A percentile compares a stretch with the other conserved stretches of the same genome.
Evolutionary conservation across 352 stramenopile species (phyloP).

Genomic region (Phytophthora ramorum): DNA sequence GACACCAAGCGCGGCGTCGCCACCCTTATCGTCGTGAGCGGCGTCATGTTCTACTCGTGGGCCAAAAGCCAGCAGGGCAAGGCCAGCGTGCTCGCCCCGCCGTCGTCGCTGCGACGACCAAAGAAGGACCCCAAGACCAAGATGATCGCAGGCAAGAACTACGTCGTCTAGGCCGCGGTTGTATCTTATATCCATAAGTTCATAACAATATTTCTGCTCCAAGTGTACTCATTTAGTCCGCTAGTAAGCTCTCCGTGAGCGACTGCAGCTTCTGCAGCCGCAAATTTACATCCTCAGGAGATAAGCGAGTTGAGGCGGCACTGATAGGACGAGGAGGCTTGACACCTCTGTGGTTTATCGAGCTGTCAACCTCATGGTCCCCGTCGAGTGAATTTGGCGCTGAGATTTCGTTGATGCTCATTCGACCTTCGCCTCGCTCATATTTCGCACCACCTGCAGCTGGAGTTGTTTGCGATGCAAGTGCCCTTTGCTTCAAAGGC

Average conservation of each 20-base stretch:
- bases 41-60: slow-evolving; percentile 90
- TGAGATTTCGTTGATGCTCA: slow-evolving; percentile 45
- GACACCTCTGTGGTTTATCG: not conserved
- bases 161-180: slow-evolving; percentile 54
- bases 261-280: slow-evolving; percentile 62
- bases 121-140: slow-evolving; percentile 39
- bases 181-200: slow-evolving; percentile 34
- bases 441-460: not conserved
- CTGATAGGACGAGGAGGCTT: slow-evolving; percentile 17
- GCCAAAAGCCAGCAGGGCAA: slow-evolving; percentile 72
- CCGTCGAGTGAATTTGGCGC: slow-evolving; percentile 14
- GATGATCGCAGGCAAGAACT: slow-evolving; percentile 74
- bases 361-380: slow-evolving; percentile 4
- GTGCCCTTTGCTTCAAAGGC: slow-evolving; percentile 8
- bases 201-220: slow-evolving; percentile 21
- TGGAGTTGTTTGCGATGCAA: slow-evolving; percentile 30
- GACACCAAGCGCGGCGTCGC: slow-evolving; percentile 83
- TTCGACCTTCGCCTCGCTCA: slow-evolving; percentile 18
- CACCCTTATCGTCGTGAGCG: slow-evolving; percentile 81
- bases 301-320: slow-evolving; percentile 12
- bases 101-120: slow-evolving; percentile 16
- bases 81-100: slow-evolving; percentile 26
- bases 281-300: slow-evolving; percentile 39
- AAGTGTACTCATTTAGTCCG: slow-evolving; percentile 36
- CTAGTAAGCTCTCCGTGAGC: slow-evolving; percentile 64